Percentiles rank a stretch among this genome's conserved stretches.
Evolutionary conservation across 2,329 filamentous ascomycete genomes (phyloP).

Genomic region (Iodosphaeria phyllophila): DNA sequence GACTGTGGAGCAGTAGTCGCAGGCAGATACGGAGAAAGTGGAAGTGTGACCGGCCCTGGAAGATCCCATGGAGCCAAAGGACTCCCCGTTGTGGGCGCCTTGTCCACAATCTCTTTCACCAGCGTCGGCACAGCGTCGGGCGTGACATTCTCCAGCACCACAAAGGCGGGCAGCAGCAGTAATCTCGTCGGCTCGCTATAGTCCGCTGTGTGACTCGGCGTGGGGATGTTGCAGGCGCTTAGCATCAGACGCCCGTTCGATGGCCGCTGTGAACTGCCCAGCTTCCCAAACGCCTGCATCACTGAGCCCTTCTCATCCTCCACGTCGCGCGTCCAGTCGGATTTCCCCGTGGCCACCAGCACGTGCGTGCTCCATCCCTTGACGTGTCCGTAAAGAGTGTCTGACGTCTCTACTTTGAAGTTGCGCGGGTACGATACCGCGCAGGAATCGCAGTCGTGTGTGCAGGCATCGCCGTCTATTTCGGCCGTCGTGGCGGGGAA

Average conservation of each 20-base stretch:
- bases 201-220: constrained; percentile 45
- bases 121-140: constrained; percentile 55
- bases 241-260: constrained; percentile 67
- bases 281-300: constrained; percentile 53
- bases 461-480: constrained; percentile 74
- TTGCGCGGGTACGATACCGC: constrained; percentile 53
- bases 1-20: constrained; percentile 4
- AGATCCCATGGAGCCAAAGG: constrained; percentile 28
- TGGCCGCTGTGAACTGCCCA: constrained; percentile 26
- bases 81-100: constrained; percentile 54
- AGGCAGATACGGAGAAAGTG: too few relatives aligned
- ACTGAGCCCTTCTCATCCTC: constrained; percentile 72
- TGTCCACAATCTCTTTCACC: constrained; percentile 50
- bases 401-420: constrained; percentile 57
- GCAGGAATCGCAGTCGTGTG: constrained; percentile 73
- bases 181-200: constrained; percentile 58
- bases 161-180: constrained; percentile 72
- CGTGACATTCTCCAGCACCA: constrained; percentile 65
- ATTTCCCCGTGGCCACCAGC: constrained; percentile 86
- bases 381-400: constrained; percentile 68
- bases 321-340: constrained; percentile 84
- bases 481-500: constrained; percentile 60
- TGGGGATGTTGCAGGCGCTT: constrained; percentile 79
- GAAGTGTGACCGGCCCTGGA: constrained; percentile 12
- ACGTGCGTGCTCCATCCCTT: constrained; percentile 81